Evolutionary conservation across 139 green algal species (phyloP).

Genomic region (Coelastrella sp.): DNA sequence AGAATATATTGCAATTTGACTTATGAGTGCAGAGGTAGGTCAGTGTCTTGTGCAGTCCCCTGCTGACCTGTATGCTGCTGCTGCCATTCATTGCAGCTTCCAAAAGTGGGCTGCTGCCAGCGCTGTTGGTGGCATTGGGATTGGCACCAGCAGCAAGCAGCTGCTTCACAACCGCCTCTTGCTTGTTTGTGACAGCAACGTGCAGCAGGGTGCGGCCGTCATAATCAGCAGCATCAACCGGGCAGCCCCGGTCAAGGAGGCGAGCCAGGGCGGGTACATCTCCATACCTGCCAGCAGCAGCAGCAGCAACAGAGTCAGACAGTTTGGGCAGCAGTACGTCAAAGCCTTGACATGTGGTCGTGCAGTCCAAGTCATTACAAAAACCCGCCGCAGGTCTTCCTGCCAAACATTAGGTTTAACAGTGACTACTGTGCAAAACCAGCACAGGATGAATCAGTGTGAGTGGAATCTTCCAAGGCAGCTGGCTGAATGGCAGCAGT

Average conservation of each 20-base stretch:
- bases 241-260: constrained; percentile 7
- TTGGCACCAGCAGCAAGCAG: constrained; percentile 48
- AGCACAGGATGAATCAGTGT: no score
- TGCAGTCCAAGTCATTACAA: no score
- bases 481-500: background rate
- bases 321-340: background rate
- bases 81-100: constrained; percentile 60
- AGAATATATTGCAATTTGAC: background rate
- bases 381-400: no score
- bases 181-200: constrained; percentile 29
- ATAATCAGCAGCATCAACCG: constrained; percentile 36
- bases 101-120: constrained; percentile 54
- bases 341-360: background rate
- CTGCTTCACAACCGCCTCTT: background rate
- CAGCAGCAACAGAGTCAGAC: background rate
- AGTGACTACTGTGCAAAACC: no score
- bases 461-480: no score
- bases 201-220: constrained; percentile 32
- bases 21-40: background rate
- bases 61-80: constrained; percentile 37
- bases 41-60: background rate
- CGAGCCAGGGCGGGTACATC: constrained; percentile 10
- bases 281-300: constrained; percentile 12
- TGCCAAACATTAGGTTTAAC: no score
- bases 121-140: constrained; percentile 46